Base-by-base conservation (phyloP, 2,329 filamentous ascomycete genomes). In the Diaporthe velutina region DNA sequence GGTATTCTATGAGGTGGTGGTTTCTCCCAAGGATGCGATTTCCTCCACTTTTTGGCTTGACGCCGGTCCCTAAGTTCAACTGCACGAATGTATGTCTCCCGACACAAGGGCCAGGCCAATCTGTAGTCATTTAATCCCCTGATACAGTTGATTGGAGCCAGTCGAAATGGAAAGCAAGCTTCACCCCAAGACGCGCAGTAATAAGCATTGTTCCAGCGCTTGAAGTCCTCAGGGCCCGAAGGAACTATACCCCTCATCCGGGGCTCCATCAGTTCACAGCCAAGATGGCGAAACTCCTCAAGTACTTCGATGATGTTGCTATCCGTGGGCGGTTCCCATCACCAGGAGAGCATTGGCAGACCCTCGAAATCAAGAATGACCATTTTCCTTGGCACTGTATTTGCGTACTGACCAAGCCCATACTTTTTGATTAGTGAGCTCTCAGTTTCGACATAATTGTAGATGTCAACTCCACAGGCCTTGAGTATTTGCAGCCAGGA, bases 151-250 rank as follows among this genome's bases (percentile, higher is more conserved):
- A 71, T 40, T n/a, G 42, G 58, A n/a, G 9, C 4, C 0, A 33
- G 30, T 1, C n/a, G 2, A 1, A 38, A 28, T 13, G 55, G 48
- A 52, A 40, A 60, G 30, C 42, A 61, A 25, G 2, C 0, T 25
- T 3, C 0, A 2, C 12, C 2, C 67, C 25, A 42, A 7, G 2
- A 0, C 2, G 0, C 2, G 28, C n/a, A 6, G 1, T 25, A 0
- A 7, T 8, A n/a, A 2, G 13, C 3, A 38, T 2, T n/a, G 7
- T 10, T 48, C 68, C 68, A 71, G 8, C 1, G 1, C 9, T 38
- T 38, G 28, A 30, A 50, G 15, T 71, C 68, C 1, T 28, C 22
- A 7, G 54, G n/a, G 10, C 40, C 40, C 4, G 19, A 5, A 22
- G 54, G 28, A 1, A 7, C 0, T 13, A 2, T 1, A 12, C 6